Percentiles rank a stretch among this genome's conserved stretches.
Evolutionary conservation across 352 stramenopile genomes (phyloP).

Genomic region (Phytopythium aichiense): DNA sequence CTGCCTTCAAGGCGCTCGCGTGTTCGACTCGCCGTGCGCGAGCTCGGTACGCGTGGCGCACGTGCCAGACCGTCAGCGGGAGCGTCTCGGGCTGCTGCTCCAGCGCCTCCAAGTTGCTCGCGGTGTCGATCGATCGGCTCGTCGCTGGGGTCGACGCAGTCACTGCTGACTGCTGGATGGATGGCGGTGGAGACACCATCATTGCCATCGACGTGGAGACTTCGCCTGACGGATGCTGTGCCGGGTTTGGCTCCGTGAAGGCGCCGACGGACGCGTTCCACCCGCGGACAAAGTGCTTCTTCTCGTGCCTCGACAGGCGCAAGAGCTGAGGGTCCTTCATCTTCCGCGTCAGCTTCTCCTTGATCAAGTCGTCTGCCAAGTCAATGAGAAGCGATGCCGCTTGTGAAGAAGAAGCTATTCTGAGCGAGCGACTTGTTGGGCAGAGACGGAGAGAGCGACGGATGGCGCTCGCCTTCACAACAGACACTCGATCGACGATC

Average conservation of each 20-base stretch:
- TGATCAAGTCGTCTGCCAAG: background rate
- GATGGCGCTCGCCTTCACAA: background rate
- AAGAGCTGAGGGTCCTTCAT: slow-evolving; percentile 23
- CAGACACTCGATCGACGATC: too few relatives aligned
- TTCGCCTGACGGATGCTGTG: background rate
- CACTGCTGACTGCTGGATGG: background rate
- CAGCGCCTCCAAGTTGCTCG: background rate
- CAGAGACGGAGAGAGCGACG: too few relatives aligned
- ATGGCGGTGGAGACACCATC: background rate
- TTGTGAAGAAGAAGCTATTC: background rate
- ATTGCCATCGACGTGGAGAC: background rate
- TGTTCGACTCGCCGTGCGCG: slow-evolving; percentile 33
- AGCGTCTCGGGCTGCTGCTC: slow-evolving; percentile 4
- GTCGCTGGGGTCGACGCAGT: background rate
- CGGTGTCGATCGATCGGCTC: background rate
- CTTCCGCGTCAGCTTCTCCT: background rate
- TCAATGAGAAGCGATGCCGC: background rate
- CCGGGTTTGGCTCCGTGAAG: background rate
- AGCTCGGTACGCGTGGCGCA: slow-evolving; percentile 36
- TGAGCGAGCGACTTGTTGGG: background rate
- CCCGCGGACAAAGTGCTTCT: slow-evolving; percentile 27
- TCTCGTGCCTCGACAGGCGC: slow-evolving; percentile 24
- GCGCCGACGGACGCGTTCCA: slow-evolving; percentile 19
- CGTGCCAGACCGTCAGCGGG: slow-evolving; percentile 34
- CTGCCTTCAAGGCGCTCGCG: slow-evolving; percentile 11